phyloP scores from a whole-genome alignment of 1,284 basidiomycete genomes.

The Irpex rosettiformis region DNA sequence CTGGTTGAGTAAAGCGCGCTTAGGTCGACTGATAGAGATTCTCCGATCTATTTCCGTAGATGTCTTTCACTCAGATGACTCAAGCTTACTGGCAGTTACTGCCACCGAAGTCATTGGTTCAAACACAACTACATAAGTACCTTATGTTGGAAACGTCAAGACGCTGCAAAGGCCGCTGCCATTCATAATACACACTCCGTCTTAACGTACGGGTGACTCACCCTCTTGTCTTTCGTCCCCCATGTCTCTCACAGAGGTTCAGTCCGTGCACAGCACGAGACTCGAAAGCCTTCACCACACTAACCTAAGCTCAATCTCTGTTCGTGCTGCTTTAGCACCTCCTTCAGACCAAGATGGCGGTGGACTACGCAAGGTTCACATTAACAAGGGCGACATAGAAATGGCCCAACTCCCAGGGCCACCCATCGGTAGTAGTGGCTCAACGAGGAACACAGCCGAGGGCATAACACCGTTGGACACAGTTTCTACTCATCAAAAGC shows the following conservation, averaged over 20 bases:
- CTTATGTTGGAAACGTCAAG: too few relatives aligned
- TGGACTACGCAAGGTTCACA: background rate
- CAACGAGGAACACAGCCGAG: background rate
- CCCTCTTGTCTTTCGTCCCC: background rate
- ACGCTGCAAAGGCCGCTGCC: too few relatives aligned
- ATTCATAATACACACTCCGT: too few relatives aligned
- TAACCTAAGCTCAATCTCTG: background rate
- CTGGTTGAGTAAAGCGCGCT: background rate
- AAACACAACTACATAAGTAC: too few relatives aligned
- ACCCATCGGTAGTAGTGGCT: background rate
- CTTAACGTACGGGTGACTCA: too few relatives aligned
- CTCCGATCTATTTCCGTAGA: too few relatives aligned
- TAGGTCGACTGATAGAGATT: too few relatives aligned
- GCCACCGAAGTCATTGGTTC: too few relatives aligned
- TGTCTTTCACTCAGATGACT: too few relatives aligned
- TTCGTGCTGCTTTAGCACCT: background rate
- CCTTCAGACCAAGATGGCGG: background rate
- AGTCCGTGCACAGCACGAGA: background rate
- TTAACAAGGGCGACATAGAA: background rate
- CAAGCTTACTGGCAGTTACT: too few relatives aligned
- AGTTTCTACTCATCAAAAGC: background rate
- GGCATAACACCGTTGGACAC: background rate
- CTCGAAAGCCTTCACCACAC: background rate
- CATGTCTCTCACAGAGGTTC: background rate
- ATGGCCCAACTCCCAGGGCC: background rate